phyloP scores from a whole-genome alignment of 2,329 filamentous ascomycete genomes.

The Phyllosticta paracitricarpa region DNA sequence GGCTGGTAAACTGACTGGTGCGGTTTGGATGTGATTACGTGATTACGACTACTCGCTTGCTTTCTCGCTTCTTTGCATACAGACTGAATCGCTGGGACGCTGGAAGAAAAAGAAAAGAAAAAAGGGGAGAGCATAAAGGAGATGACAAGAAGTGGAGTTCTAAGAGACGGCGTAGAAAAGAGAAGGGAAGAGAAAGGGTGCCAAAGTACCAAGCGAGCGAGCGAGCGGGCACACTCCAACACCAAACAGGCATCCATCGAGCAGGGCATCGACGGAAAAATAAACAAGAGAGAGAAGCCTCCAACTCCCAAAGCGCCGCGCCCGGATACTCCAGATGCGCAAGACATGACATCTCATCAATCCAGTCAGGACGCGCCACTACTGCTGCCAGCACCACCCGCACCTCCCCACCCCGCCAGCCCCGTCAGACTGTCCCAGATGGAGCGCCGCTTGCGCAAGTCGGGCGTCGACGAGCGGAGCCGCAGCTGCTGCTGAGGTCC shows the following conservation, averaged over 20 bases:
- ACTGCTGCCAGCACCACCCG: no score
- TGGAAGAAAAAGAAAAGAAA: not conserved
- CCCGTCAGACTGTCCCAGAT: slow-evolving; percentile 7
- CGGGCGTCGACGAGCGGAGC: not conserved
- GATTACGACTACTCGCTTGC: no score
- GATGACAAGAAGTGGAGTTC: no score
- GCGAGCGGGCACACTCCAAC: not conserved
- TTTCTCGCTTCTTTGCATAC: not conserved
- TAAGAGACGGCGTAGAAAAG: not conserved
- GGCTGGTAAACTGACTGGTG: no score
- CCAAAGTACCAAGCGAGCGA: not conserved
- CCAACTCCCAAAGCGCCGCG: no score
- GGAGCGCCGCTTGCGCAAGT: slow-evolving; percentile 2
- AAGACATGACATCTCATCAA: not conserved
- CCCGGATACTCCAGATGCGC: not conserved
- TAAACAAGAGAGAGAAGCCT: no score
- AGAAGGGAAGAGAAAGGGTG: not conserved
- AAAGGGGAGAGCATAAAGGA: not conserved
- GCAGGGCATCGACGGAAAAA: not conserved
- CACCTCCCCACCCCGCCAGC: slow-evolving; percentile 3
- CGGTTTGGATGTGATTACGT: no score
- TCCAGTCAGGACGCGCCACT: no score
- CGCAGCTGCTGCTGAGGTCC: not conserved
- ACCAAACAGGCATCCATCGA: not conserved
- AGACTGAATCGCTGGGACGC: slow-evolving; percentile 4